Evolutionary conservation across 495 filamentous ascomycete species (phyloP), one percentile per base, ranked within the genome.

Genomic region (Cercophora newfieldiana): DNA sequence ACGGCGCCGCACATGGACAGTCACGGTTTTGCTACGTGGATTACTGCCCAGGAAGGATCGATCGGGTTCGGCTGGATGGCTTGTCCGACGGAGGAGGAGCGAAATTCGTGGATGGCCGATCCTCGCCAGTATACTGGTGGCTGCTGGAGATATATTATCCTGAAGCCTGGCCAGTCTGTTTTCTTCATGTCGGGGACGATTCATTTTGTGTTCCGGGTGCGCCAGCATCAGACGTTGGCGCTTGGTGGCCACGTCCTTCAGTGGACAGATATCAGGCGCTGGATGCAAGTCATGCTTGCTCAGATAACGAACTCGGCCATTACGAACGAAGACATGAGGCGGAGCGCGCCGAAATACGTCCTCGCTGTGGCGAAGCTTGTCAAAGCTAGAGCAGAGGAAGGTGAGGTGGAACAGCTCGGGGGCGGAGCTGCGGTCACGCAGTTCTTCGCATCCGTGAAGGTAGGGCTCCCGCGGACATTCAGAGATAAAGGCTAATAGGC

Each of bases 161-260:
- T 78, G 6, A 64, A 66, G 37, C 66, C 68, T 1, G 74, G 73
- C 47, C 47, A 71, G 48, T 75, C 74, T 12, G 69, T 78, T 25
- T 75, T 72, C 67, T 78, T 78, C 66, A 37, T 61, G n/a, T 49
- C 69, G 7, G 74, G 76, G 29, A 77, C 74, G 12, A 74, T 78
- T 24, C 74, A 77, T 66, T 74, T 71, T 63, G 74, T 78, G 37
- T 77, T 75, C 61, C 69, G 76, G 30, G 64, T 64, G 19, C 59
- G 51, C 16, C 26, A 30, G 49, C 19, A 31, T 24, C 68, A 71
- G 47, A 71, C 71, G 5, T 55, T 69, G 4, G 70, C 70, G n/a
- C 49, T 68, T 22, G 65, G 67, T 60, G 68, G 70, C 44, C 70
- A 72, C 49, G 26, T 69, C 16, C 67, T 72, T 30, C 70, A 67